Percentiles rank a stretch among this genome's conserved stretches.
Evolutionary conservation across 2,329 filamentous ascomycete genomes (phyloP).

Genomic region (Fusarium xylarioides): DNA sequence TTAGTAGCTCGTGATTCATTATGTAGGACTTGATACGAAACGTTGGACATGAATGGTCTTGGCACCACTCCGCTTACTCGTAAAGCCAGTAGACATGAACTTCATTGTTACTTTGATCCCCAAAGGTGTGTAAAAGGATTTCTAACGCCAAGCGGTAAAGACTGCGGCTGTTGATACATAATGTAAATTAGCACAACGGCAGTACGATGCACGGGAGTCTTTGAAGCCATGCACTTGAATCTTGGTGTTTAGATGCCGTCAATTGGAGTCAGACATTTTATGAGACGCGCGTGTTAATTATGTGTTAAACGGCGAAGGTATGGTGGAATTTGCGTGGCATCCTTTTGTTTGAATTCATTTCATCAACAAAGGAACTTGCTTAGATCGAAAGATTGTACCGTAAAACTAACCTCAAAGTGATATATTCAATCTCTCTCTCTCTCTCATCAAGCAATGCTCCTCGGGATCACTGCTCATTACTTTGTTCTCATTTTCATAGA

Average conservation of each 20-base stretch:
- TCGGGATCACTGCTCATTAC: neutral
- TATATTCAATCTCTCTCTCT: neutral
- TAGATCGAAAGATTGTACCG: neutral
- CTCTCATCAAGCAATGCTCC: neutral
- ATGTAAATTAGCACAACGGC: neutral
- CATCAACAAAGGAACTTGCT: neutral
- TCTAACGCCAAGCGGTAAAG: neutral
- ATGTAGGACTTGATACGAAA: neutral
- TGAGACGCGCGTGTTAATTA: neutral
- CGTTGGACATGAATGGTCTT: neutral
- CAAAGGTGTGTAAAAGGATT: neutral
- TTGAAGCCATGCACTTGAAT: neutral
- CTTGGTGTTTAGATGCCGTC: neutral
- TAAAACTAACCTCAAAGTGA: neutral
- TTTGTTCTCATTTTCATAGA: constrained; percentile 39
- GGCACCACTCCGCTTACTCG: neutral
- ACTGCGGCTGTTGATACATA: neutral
- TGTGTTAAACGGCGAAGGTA: neutral
- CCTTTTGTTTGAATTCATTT: neutral
- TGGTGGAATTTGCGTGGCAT: neutral
- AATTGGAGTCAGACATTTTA: neutral
- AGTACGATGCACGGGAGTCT: neutral
- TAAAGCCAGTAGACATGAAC: neutral
- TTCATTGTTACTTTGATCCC: too few relatives aligned
- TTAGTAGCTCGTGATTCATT: neutral